Evolutionary conservation across 2,329 filamentous ascomycete genomes (phyloP).

Genomic region (Sclerotinia nivalis): DNA sequence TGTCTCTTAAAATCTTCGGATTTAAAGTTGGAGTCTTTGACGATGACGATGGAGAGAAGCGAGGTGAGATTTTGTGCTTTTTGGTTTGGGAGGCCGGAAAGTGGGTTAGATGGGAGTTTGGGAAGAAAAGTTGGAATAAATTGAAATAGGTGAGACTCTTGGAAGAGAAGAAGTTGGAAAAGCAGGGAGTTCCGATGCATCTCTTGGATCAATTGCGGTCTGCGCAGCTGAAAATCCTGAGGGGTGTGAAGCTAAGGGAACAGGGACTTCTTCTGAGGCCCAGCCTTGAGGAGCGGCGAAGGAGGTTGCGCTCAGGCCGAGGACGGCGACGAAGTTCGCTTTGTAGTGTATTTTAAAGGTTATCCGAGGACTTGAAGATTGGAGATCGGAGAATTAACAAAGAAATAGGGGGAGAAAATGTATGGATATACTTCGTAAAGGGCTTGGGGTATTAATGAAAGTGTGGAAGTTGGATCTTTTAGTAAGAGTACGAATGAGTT

Average conservation of each 20-base stretch:
- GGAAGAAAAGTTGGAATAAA: too few relatives aligned
- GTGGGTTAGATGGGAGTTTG: not conserved
- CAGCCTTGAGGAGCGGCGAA: not conserved
- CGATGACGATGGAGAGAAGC: not conserved
- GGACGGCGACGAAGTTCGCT: constrained; percentile 6
- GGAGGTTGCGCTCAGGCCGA: constrained; percentile 5
- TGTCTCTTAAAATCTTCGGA: not conserved
- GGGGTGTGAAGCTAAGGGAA: too few relatives aligned
- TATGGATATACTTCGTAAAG: not conserved
- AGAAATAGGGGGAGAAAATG: not conserved
- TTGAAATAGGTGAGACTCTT: not conserved
- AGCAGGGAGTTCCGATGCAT: too few relatives aligned
- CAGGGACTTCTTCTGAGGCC: too few relatives aligned
- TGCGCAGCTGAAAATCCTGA: too few relatives aligned
- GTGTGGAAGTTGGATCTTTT: not conserved
- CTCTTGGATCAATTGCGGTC: too few relatives aligned
- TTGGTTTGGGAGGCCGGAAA: not conserved
- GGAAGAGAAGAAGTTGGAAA: not conserved
- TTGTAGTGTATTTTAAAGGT: not conserved
- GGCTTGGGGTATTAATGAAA: not conserved
- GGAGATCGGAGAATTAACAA: not conserved
- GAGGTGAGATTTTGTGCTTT: not conserved
- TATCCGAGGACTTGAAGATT: not conserved
- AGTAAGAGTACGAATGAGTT: not conserved
- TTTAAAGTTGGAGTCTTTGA: not conserved